Evolutionary conservation across 345 rosid genomes (phyloP).

Genomic region (Barbarea vulgaris): DNA sequence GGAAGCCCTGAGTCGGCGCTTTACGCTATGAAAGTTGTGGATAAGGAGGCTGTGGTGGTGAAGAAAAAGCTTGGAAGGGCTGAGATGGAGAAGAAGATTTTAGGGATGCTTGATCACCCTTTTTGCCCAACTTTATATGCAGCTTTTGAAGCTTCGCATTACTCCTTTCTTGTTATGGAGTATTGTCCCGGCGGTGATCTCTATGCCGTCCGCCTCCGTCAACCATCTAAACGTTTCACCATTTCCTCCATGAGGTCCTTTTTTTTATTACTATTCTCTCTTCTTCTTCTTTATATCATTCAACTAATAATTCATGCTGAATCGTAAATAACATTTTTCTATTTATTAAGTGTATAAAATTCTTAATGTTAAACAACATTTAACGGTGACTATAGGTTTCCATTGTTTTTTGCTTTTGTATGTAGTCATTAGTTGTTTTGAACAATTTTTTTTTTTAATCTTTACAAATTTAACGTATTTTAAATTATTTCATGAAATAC

Average conservation of each 20-base stretch:
- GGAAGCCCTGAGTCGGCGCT: slow-evolving; percentile 53
- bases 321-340: no score
- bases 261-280: not conserved
- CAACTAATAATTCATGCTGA: no score
- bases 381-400: not conserved
- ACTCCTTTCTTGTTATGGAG: slow-evolving; percentile 93
- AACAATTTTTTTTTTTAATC: not conserved
- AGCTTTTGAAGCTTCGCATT: slow-evolving; percentile 87
- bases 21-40: slow-evolving; percentile 97
- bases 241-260: slow-evolving; percentile 73
- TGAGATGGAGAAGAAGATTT: slow-evolving; percentile 86
- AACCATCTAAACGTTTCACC: slow-evolving; percentile 62
- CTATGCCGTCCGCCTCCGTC: slow-evolving; percentile 77
- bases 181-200: slow-evolving; percentile 91
- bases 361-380: not conserved
- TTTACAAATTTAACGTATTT: no score
- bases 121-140: slow-evolving; percentile 90
- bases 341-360: not conserved
- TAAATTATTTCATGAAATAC: no score
- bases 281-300: not conserved
- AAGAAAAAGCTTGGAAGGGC: slow-evolving; percentile 86
- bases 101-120: slow-evolving; percentile 88
- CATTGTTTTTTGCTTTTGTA: not conserved
- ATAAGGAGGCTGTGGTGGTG: slow-evolving; percentile 82
- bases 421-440: not conserved